phyloP scores from a whole-genome alignment of 2,329 filamentous ascomycete genomes.

The Trichophyton rubrum region DNA sequence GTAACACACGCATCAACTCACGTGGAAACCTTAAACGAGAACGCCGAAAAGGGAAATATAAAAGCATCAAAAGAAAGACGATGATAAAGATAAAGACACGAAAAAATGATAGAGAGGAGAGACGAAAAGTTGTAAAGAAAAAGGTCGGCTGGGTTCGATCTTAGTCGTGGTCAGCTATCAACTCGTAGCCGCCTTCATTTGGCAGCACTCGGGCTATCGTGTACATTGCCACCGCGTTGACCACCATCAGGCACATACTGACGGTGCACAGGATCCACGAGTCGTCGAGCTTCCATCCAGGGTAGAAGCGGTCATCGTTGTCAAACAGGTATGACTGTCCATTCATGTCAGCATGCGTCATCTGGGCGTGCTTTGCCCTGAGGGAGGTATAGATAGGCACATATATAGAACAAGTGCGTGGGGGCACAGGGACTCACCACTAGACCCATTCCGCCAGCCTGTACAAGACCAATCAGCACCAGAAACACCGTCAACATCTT shows the following conservation, averaged over 20 bases:
- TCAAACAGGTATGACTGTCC: conserved; percentile 68
- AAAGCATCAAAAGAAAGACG: background rate
- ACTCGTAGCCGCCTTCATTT: conserved; percentile 75
- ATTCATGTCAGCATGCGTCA: conserved; percentile 5
- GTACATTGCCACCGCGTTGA: conserved; percentile 47
- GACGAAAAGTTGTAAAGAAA: background rate
- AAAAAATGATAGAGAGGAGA: background rate
- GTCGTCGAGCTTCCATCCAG: conserved; percentile 68
- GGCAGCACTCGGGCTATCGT: conserved; percentile 59
- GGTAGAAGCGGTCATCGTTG: conserved; percentile 68
- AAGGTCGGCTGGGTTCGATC: background rate
- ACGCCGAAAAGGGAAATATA: background rate
- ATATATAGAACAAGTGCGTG: background rate
- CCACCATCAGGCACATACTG: conserved; percentile 44
- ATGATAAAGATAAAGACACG: background rate
- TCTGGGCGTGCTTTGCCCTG: no score
- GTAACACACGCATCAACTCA: background rate
- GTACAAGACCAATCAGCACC: conserved; percentile 50
- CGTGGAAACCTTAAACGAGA: background rate
- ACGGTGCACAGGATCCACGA: conserved; percentile 63
- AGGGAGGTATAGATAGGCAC: background rate
- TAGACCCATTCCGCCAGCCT: conserved; percentile 66
- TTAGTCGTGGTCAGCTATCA: conserved; percentile 42
- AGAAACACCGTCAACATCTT: conserved; percentile 58
- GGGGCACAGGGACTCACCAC: conserved; percentile 52